Conservation (phyloP, 2,329 filamentous ascomycete genomes). For the Didymosphaeria variabile region DNA sequence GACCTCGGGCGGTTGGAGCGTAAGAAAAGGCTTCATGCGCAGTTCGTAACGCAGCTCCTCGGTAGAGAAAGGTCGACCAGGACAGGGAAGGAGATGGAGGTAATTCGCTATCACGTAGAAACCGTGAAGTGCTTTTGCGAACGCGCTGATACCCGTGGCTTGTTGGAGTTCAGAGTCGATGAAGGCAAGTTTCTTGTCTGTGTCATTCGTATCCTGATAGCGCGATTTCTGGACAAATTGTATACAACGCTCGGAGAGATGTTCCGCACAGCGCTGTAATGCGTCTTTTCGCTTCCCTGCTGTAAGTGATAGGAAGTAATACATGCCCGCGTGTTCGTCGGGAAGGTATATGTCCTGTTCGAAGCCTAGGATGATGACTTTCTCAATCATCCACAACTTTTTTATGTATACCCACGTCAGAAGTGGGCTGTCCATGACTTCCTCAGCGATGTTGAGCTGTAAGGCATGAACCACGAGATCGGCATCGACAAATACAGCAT, state of each 20-base stretch:
- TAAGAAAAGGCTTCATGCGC: constrained; percentile 84
- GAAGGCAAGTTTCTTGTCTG: constrained; percentile 24
- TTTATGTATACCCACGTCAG: constrained; percentile 91
- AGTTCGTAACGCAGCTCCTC: constrained; percentile 78
- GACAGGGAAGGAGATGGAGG: constrained; percentile 59
- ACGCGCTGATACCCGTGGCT: constrained; percentile 33
- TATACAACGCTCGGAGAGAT: constrained; percentile 21
- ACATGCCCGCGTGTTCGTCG: constrained; percentile 87
- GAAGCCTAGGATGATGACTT: constrained; percentile 90
- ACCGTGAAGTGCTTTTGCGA: constrained; percentile 49
- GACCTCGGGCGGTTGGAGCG: constrained; percentile 72
- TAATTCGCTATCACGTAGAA: constrained; percentile 74
- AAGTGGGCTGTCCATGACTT: constrained; percentile 73
- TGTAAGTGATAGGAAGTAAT: constrained; percentile 65
- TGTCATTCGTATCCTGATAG: constrained; percentile 21
- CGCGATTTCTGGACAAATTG: constrained; percentile 11
- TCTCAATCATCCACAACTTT: constrained; percentile 88
- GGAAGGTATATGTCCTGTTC: constrained; percentile 89
- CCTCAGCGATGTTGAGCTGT: constrained; percentile 40
- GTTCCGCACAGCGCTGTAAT: constrained; percentile 28
- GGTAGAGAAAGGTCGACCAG: constrained; percentile 71
- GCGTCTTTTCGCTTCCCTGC: constrained; percentile 32
- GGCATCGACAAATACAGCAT: constrained; percentile 64
- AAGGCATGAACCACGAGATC: constrained; percentile 52
- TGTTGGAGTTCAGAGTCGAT: constrained; percentile 39